Evolutionary conservation across 176 grass and related monocot genomes (phyloP), one percentile per base, ranked within the genome.

Genomic region (Tillandsia fasciculata): DNA sequence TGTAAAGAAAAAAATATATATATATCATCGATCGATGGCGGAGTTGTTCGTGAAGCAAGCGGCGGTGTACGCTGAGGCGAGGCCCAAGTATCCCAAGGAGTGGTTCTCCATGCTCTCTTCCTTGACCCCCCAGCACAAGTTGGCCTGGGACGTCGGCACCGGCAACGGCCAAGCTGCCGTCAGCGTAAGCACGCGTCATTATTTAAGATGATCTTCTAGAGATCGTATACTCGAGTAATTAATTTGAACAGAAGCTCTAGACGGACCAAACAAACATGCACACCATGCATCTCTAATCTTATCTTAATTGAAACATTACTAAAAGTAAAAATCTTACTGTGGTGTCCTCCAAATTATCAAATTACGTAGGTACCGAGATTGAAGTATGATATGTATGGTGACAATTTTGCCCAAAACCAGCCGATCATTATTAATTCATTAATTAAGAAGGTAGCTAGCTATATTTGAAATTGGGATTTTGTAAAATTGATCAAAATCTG

Each of bases 71-170:
- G 88, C 82, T 48, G 88, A 83, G 79, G 58, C 81, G 47, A 69
- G 92, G 24, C 83, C 88, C 58, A 81, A n/a, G 12, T 96, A 96
- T 72, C 88, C 92, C 48, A 2, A 23, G 17, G 88, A 96, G 78
- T 82, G 88, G 51, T 96, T 96, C 81, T 24, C 78, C 2, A 91
- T 87, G 82, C 86, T 96, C 67, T 78, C 83, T 1, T 89, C 88
- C n/a, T 85, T 86, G 74, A 92, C 83, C 49, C 73, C 86, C 7
- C 67, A 67, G 1, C 88, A 51, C 59, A 76, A 89, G 15, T 73
- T 91, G 0, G 92, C 70, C 0, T 96, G 92, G 92, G 92, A 96
- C 67, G 92, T 91, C 73, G 92, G 92, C 78, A 96, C 88, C 76
- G 92, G 92, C 50, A 96, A 78, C 73, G 92, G 92, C 49, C 92